Conservation (phyloP, 106 monocot species). For the Dendrobium catenatum region DNA sequence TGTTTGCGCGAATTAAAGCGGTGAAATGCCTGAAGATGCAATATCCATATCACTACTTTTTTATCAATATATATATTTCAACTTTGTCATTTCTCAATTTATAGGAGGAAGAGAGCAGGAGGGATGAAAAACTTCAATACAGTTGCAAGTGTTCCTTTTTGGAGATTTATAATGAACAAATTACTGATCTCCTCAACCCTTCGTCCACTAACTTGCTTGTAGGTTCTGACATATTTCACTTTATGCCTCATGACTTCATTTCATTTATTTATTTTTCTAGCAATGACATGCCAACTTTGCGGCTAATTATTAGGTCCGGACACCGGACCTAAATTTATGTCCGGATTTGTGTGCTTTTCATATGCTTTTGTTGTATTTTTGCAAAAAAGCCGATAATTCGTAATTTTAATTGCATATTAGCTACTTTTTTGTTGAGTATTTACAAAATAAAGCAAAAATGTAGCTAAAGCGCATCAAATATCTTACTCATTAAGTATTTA, state of each 20-base stretch:
- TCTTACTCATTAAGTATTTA: too few species aligned
- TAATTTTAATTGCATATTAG: too few species aligned
- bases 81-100: conserved; percentile 3
- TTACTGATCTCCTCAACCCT: conserved; percentile 95
- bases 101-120: conserved; percentile 94
- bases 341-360: not conserved
- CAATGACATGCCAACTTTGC: not conserved
- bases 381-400: too few species aligned
- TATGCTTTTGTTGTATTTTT: too few species aligned
- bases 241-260: not conserved
- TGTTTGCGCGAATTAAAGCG: conserved; percentile 93
- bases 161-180: conserved; percentile 98
- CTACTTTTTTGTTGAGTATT: too few species aligned
- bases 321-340: too few species aligned
- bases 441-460: too few species aligned
- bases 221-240: conserved; percentile 13
- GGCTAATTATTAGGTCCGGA: too few species aligned
- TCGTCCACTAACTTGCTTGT: conserved; percentile 83
- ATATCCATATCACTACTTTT: not conserved
- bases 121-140: conserved; percentile 86
- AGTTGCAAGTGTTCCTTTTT: conserved; percentile 90
- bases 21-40: conserved; percentile 25
- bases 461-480: too few species aligned
- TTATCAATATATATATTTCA: conserved; percentile 6
- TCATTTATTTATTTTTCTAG: not conserved